These are phyloP conservation scores for Bimuria novae-zelandiae DNA, from an alignment of 2,329 filamentous ascomycete species.

Conservation along the genomic window DNA sequence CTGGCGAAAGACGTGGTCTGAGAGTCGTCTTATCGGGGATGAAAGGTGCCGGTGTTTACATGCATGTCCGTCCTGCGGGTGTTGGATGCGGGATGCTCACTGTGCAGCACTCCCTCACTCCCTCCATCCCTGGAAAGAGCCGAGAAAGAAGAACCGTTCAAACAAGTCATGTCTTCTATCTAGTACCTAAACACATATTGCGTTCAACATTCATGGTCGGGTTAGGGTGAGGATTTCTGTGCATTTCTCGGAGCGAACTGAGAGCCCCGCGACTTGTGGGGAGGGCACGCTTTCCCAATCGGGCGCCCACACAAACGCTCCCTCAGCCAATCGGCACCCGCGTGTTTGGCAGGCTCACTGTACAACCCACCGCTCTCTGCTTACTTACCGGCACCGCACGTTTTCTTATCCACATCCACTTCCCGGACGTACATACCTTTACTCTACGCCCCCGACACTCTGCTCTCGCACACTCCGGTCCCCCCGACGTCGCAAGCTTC, in stretches of 20 bases:
- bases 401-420: background rate
- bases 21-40: background rate
- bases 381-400: background rate
- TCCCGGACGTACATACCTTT: background rate
- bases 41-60: background rate
- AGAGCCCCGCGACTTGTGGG: background rate
- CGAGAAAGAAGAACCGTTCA: background rate
- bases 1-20: background rate
- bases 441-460: background rate
- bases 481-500: background rate
- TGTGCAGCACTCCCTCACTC: background rate
- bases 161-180: too few species aligned
- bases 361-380: background rate
- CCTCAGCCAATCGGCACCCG: slow-evolving; percentile 2
- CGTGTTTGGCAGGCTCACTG: background rate
- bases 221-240: background rate
- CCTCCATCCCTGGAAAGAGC: background rate
- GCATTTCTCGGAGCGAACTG: background rate
- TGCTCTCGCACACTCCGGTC: background rate
- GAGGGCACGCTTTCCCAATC: slow-evolving; percentile 1
- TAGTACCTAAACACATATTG: background rate
- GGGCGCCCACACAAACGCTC: background rate
- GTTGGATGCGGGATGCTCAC: background rate
- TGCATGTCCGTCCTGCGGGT: background rate
- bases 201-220: too few species aligned